A percentile compares a stretch with the other conserved stretches of the same genome.
These are phyloP conservation scores for Aotearoamyces nothofagi DNA, from an alignment of 2,329 filamentous ascomycete genomes.

Conservation along the genomic window DNA sequence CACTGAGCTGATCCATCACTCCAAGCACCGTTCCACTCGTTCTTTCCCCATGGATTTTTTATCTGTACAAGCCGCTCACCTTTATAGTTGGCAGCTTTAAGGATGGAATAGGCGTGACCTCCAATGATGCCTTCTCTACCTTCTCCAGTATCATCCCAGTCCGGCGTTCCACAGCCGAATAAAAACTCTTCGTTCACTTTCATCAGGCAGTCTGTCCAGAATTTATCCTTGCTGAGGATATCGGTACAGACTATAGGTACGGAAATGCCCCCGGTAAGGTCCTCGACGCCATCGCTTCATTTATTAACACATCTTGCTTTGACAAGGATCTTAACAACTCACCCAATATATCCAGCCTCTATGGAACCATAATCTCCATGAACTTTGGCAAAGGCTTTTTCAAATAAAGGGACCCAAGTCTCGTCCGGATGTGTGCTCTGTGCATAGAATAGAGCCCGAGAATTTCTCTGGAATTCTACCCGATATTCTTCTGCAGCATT, in stretches of 20 bases:
- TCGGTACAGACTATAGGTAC: conserved; percentile 54
- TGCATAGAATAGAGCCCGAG: conserved; percentile 64
- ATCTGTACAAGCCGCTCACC: conserved; percentile 37
- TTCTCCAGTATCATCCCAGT: conserved; percentile 9
- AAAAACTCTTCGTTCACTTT: conserved; percentile 70
- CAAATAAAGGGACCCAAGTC: conserved; percentile 67
- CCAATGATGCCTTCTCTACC: conserved; percentile 40
- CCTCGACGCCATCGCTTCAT: conserved; percentile 35
- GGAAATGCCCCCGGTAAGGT: conserved; percentile 54
- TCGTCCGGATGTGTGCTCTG: conserved; percentile 64
- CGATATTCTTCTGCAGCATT: conserved; percentile 40
- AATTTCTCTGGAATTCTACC: conserved; percentile 32
- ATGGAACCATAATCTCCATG: conserved; percentile 69
- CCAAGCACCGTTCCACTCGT: conserved; percentile 42
- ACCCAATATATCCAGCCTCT: conserved; percentile 50
- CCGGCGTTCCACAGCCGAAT: conserved; percentile 44
- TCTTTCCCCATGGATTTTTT: conserved; percentile 42
- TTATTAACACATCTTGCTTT: too few species aligned
- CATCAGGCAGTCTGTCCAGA: conserved; percentile 71
- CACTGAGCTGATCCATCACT: conserved; percentile 46
- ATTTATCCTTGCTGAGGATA: conserved; percentile 63
- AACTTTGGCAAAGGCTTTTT: conserved; percentile 75
- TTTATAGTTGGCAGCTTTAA: conserved; percentile 35
- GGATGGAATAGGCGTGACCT: conserved; percentile 41
- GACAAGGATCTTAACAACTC: background rate